Conservation (phyloP, 495 filamentous ascomycete genomes). For the Aspergillus homomorphus region DNA sequence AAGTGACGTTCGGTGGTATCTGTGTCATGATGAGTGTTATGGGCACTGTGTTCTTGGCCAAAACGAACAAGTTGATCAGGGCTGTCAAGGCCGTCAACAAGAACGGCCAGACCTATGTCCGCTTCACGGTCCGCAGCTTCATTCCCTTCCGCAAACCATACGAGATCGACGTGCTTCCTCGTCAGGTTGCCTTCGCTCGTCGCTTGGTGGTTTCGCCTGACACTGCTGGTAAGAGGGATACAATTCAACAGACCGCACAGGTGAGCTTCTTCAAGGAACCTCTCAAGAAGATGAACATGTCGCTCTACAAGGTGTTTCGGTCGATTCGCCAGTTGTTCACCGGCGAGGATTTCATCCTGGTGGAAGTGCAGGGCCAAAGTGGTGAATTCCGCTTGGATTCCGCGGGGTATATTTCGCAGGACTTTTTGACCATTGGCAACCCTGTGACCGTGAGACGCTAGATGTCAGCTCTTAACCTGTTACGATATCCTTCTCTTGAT, state of each 20-base stretch:
- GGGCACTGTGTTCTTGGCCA: constrained; percentile 39
- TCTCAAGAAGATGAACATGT: constrained; percentile 30
- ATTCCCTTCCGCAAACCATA: constrained; percentile 42
- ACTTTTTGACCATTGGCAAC: constrained; percentile 37
- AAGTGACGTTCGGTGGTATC: constrained; percentile 37
- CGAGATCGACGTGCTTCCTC: constrained; percentile 36
- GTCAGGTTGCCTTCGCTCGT: constrained; percentile 38
- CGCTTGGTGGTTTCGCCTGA: constrained; percentile 30
- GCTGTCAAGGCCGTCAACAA: constrained; percentile 35
- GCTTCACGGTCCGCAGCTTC: constrained; percentile 38
- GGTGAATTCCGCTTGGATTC: constrained; percentile 40
- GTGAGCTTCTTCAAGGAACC: constrained; percentile 39
- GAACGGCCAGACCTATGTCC: constrained; percentile 30
- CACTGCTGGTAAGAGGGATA: constrained; percentile 22
- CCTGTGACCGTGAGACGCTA: constrained; percentile 21
- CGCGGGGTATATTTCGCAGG: constrained; percentile 36
- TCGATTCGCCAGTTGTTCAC: constrained; percentile 44
- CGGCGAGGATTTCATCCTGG: constrained; percentile 44
- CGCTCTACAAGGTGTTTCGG: constrained; percentile 36
- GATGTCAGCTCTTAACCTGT: neutral
- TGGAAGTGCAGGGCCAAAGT: constrained; percentile 42
- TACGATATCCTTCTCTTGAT: constrained; percentile 3
- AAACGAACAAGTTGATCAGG: constrained; percentile 35
- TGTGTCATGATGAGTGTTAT: constrained; percentile 44
- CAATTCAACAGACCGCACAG: constrained; percentile 8